Evolutionary conservation across 495 filamentous ascomycete species (phyloP), one percentile per base, ranked within the genome.

Genomic region (Penicillium bialowiezense): DNA sequence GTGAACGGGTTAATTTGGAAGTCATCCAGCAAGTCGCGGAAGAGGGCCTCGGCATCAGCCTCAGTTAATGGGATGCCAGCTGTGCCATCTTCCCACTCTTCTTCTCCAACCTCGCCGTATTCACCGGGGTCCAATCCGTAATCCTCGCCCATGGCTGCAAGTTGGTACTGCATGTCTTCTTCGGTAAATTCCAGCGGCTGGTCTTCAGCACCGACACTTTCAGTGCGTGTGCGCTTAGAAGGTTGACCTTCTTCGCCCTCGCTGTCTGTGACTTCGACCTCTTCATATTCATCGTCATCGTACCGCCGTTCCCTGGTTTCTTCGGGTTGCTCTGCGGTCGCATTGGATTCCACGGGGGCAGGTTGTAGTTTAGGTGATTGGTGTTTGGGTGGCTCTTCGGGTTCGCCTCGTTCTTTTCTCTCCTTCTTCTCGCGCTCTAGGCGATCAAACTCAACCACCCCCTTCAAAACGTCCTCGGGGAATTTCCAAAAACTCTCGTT

Each of bases 401-500:
- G 58, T 41, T 68, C 69, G 5, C 69, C 67, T 13, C 69, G 68
- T 51, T 68, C 70, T 50, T 57, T 58, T 46, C 69, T 65, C 61
- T 78, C 66, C 50, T 70, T 74, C 51, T 64, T 71, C 58, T 78
- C 75, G 44, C 74, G 67, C 50, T 85, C 77, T 32, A 69, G 50
- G 14, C 67, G 70, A 52, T 86, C 90, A 40, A 87, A 79, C 48
- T 90, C 87, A 3, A 88, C 67, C 14, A 97, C 88, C 3, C 79
- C 90, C 57, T 84, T 83, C 76, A 89, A 81, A 7, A 98, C 78
- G 57, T 95, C 84, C 40, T 85, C 77, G 2, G 93, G 92, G 48
- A 95, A 87, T 55, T 85, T 88, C 93, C 93, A 98, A 68, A 91
- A 88, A 63, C 91, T 97, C 54, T 89, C 83, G 21, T 90, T 86